These are phyloP conservation scores for Talaromyces wortmannii DNA, from an alignment of 495 filamentous ascomycete species.

Conservation along the genomic window DNA sequence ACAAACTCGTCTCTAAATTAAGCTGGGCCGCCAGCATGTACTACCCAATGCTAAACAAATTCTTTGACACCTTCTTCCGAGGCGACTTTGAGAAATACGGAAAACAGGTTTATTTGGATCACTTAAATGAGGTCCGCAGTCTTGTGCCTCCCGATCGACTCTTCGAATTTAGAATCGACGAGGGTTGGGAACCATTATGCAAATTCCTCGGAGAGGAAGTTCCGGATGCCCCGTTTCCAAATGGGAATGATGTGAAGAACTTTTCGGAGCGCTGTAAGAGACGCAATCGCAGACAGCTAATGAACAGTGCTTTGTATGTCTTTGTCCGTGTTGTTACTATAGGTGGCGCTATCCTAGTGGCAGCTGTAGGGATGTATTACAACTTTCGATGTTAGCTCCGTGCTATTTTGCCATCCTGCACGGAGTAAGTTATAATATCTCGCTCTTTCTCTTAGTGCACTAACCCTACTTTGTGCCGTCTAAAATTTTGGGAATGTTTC, in stretches of 20 bases:
- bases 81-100: constrained; percentile 43
- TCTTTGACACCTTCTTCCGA: constrained; percentile 51
- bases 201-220: constrained; percentile 55
- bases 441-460: background rate
- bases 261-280: constrained; percentile 53
- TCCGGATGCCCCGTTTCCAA: constrained; percentile 43
- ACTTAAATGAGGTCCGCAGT: constrained; percentile 37
- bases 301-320: constrained; percentile 45
- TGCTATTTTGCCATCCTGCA: background rate
- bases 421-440: background rate
- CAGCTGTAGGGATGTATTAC: constrained; percentile 17
- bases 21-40: constrained; percentile 53
- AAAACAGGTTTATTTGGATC: constrained; percentile 43
- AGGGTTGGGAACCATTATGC: constrained; percentile 64
- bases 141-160: constrained; percentile 40
- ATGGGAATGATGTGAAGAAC: constrained; percentile 44
- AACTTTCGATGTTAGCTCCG: background rate
- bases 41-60: constrained; percentile 53
- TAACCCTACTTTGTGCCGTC: background rate
- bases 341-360: constrained; percentile 34
- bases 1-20: constrained; percentile 43
- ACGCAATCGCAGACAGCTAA: constrained; percentile 56
- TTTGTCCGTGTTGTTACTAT: constrained; percentile 29
- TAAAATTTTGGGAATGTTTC: background rate
- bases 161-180: constrained; percentile 57